These are phyloP conservation scores for Babesia bovis DNA, from an alignment of 169 alveolate species.

Conservation along the genomic window DNA sequence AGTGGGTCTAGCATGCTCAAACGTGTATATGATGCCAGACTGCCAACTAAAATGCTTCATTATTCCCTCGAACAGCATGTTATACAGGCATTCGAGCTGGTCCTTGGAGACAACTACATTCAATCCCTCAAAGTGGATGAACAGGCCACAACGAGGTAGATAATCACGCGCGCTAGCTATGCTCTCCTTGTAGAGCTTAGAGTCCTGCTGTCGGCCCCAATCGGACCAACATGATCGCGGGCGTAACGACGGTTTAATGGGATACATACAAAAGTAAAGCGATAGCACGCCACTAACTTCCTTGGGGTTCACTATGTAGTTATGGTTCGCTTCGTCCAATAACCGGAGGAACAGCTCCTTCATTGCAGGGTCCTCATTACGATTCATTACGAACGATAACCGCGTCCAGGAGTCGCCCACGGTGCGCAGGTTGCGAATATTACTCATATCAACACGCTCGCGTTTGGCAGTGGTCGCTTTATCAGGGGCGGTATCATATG, in stretches of 20 bases:
- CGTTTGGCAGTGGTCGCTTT: background rate
- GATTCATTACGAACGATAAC: conserved; percentile 31
- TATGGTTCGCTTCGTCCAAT: conserved; percentile 43
- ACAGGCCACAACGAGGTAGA: conserved; percentile 53
- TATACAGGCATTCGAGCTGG: conserved; percentile 49
- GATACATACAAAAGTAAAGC: conserved; percentile 61
- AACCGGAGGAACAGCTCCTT: conserved; percentile 39
- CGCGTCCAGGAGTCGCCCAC: conserved; percentile 62
- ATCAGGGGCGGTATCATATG: background rate
- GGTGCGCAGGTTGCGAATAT: background rate
- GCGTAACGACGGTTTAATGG: conserved; percentile 30
- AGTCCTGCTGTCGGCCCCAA: conserved; percentile 50
- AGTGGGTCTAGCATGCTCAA: conserved; percentile 57
- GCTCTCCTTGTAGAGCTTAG: conserved; percentile 35
- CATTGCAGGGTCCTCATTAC: conserved; percentile 16
- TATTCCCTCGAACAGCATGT: conserved; percentile 43
- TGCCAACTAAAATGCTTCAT: conserved; percentile 47
- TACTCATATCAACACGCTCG: background rate
- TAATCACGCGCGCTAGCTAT: conserved; percentile 19
- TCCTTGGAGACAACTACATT: conserved; percentile 47
- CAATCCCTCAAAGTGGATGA: conserved; percentile 42
- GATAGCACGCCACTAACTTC: conserved; percentile 58
- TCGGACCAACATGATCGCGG: conserved; percentile 58
- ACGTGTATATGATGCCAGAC: conserved; percentile 51
- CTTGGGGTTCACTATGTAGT: conserved; percentile 57